Conservation (phyloP, 495 filamentous ascomycete species). For the Penicillium parvum region DNA sequence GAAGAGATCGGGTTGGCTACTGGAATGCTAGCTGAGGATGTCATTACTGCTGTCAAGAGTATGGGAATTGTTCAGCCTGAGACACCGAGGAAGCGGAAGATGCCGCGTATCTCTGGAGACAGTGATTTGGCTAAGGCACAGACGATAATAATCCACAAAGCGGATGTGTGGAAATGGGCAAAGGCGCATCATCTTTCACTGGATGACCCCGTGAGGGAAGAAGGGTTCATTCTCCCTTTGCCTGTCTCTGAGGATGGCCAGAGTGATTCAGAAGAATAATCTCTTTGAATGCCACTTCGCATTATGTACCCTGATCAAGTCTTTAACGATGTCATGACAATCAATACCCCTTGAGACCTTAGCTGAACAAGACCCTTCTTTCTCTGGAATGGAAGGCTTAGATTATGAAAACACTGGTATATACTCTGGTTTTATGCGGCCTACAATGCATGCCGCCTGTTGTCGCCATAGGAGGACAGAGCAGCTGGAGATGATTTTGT, state of each 20-base stretch:
- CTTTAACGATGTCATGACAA: background rate
- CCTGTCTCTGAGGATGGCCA: constrained; percentile 12
- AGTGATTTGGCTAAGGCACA: constrained; percentile 28
- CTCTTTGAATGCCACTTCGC: background rate
- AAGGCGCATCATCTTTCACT: constrained; percentile 34
- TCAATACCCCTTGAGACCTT: too few species aligned
- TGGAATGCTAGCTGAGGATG: constrained; percentile 79
- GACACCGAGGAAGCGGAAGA: constrained; percentile 38
- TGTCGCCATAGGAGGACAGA: too few species aligned
- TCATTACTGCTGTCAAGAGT: constrained; percentile 68
- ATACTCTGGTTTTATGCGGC: too few species aligned
- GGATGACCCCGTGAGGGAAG: constrained; percentile 45
- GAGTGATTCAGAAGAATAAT: constrained; percentile 10
- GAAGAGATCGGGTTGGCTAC: constrained; percentile 58
- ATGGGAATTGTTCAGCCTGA: constrained; percentile 70
- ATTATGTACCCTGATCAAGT: background rate
- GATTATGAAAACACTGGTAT: background rate
- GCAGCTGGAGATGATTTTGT: background rate
- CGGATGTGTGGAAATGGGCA: constrained; percentile 46
- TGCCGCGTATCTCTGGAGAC: constrained; percentile 17
- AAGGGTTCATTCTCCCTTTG: constrained; percentile 42
- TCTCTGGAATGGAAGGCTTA: background rate
- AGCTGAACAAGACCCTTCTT: background rate
- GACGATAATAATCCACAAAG: constrained; percentile 40
- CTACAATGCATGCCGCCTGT: background rate